These are phyloP conservation scores for Haematococcus lacustris DNA, from an alignment of 139 green algal species.

Conservation along the genomic window DNA sequence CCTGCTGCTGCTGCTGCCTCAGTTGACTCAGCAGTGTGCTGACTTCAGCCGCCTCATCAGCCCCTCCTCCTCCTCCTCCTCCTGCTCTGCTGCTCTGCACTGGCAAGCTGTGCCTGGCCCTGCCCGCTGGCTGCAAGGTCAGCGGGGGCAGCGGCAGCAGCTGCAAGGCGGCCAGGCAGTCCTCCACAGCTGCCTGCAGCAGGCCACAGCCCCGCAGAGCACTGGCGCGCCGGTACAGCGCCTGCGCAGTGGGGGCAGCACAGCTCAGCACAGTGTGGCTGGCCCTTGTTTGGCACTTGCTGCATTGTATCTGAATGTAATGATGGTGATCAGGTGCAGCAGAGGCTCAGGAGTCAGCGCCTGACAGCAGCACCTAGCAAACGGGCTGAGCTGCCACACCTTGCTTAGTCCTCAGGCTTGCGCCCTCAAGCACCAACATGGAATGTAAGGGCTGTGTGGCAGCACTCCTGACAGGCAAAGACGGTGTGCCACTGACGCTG, in stretches of 20 bases:
- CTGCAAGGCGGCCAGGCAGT: neutral
- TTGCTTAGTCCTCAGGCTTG: neutral
- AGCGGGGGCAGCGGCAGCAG: too few relatives aligned
- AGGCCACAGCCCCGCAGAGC: conserved; percentile 6
- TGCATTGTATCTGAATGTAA: too few relatives aligned
- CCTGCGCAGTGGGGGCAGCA: conserved; percentile 5
- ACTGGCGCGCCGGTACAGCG: conserved; percentile 15
- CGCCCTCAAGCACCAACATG: neutral
- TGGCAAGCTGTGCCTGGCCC: neutral
- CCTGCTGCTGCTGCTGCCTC: conserved; percentile 2
- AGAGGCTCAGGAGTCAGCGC: neutral
- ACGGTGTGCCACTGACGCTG: neutral
- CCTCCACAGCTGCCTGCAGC: neutral
- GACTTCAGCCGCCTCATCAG: neutral
- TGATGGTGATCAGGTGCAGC: neutral
- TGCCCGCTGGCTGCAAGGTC: neutral
- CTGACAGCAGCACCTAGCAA: neutral
- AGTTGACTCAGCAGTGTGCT: too few relatives aligned
- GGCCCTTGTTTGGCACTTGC: too few relatives aligned
- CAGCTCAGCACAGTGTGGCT: neutral
- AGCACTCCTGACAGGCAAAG: neutral
- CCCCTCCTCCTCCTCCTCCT: too few relatives aligned
- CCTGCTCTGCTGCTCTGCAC: neutral
- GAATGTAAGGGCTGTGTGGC: neutral
- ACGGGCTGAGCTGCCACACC: neutral